Base-by-base conservation (phyloP, 2,329 filamentous ascomycete species). In the Fusarium buxicola region DNA sequence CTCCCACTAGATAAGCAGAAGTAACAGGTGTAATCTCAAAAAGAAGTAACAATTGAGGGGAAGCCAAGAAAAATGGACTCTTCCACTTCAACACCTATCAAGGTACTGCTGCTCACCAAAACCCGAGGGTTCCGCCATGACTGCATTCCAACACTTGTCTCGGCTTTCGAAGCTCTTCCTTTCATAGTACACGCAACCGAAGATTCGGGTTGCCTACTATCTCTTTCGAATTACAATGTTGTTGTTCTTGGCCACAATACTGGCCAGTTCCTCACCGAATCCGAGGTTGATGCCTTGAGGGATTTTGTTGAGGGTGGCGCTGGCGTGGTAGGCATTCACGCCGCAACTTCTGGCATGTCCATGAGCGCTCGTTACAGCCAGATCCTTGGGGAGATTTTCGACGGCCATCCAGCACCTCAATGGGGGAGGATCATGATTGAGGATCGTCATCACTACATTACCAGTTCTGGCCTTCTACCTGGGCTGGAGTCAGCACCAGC, bases 271-370 rank as follows among this genome's bases (percentile, higher is more conserved):
- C 24, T 66, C 0, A 40, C 7, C 2, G 24, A 40, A 7, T 12
- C 24, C 0, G 58, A 66, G n/a, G 13, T 54, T 3, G 5, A n/a
- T 1, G 31, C 44, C 4, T 15, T 66, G n/a, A 21, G 15, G 0
- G 7, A 1, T 0, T 66, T 50, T 24, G 41, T 60, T 2, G 27
- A 49, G 0, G 30, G 28, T 24, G 63, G 63, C 0, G 59, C 58
- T 24, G 63, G 63, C 1, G 45, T 66, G 3, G 32, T 66, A 8
- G 63, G 63, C 12, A 30, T 66, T 7, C 63, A 66, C 11, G 63
- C 58, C 10, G 63, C 63, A 0, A 27, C 63, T 0, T 31, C 38
- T 0, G 63, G 63, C 3, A 40, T 57, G 5, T 8, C 9, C 6
- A 13, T 8, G 8, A n/a, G 30, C 5, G 13, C 15, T 0, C 16